Percentiles rank a stretch among this genome's conserved stretches.
Conservation (phyloP, 208 protist species). For the Trypanosoma vivax region DNA sequence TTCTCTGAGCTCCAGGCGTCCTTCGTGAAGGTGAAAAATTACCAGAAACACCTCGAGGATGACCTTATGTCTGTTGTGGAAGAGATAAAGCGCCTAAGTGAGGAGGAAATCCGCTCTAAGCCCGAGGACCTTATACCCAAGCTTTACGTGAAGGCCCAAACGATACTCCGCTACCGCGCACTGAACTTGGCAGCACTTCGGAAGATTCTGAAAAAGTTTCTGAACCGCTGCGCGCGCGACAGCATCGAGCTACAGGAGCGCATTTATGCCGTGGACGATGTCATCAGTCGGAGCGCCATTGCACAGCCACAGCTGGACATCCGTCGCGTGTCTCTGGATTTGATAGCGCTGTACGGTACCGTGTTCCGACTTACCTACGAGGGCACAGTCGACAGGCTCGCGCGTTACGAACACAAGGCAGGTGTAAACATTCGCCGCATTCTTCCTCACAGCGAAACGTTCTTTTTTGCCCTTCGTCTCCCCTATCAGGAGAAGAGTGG, state of each 20-base stretch:
- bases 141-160: constrained; percentile 61
- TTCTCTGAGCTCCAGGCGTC: constrained; percentile 55
- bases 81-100: constrained; percentile 44
- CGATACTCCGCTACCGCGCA: constrained; percentile 56
- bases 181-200: constrained; percentile 72
- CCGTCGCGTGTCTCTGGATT: constrained; percentile 39
- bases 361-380: constrained; percentile 69
- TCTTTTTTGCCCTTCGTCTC: constrained; percentile 64
- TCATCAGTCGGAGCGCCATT: constrained; percentile 45
- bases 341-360: constrained; percentile 74
- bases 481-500: constrained; percentile 52
- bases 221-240: constrained; percentile 70
- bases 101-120: constrained; percentile 46
- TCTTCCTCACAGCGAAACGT: constrained; percentile 65
- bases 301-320: constrained; percentile 51
- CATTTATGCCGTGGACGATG: constrained; percentile 35
- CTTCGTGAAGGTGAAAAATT: constrained; percentile 54
- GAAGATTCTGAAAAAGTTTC: constrained; percentile 77
- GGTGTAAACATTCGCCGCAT: constrained; percentile 57
- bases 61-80: constrained; percentile 27
- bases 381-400: constrained; percentile 33
- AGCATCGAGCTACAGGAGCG: constrained; percentile 56
- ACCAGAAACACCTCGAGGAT: constrained; percentile 39
- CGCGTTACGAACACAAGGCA: constrained; percentile 37
- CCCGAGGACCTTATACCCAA: constrained; percentile 44